Percentiles rank a stretch among this genome's conserved stretches.
Conservation (phyloP, 106 monocot species). For the Acorus gramineus region DNA sequence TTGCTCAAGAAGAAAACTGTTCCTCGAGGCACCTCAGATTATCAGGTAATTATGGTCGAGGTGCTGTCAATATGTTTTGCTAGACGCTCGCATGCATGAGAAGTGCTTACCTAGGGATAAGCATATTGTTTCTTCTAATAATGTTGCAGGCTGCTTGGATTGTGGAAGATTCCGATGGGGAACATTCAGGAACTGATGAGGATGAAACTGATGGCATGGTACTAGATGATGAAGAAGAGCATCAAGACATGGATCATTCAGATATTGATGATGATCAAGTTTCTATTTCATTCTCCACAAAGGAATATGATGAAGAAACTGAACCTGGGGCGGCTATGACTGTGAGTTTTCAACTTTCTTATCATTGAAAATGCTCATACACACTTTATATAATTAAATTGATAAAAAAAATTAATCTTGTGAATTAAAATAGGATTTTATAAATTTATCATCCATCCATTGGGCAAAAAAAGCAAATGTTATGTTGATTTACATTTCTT, state of each 20-base stretch:
- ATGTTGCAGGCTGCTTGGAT: constrained; percentile 85
- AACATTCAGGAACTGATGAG: constrained; percentile 23
- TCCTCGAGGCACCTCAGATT: constrained; percentile 86
- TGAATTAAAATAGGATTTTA: no score
- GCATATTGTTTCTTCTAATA: not conserved
- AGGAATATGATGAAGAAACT: constrained; percentile 53
- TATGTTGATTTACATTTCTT: no score
- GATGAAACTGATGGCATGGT: constrained; percentile 66
- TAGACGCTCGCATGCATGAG: not conserved
- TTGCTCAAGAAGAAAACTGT: constrained; percentile 42
- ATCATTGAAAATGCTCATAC: no score
- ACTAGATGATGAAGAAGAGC: constrained; percentile 32
- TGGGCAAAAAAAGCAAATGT: no score
- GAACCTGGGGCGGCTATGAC: constrained; percentile 45
- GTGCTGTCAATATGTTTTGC: not conserved
- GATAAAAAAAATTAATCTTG: no score
- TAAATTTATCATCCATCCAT: no score
- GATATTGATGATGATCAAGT: constrained; percentile 39
- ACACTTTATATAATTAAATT: no score
- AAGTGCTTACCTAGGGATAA: not conserved
- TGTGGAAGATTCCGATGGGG: constrained; percentile 49
- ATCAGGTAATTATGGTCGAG: constrained; percentile 41
- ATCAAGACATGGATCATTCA: constrained; percentile 33
- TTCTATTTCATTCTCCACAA: not conserved
- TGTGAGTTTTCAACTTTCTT: constrained; percentile 34